Percentiles rank a stretch among this genome's conserved stretches.
These are phyloP conservation scores for Cordyceps cicadae DNA, from an alignment of 2,329 filamentous ascomycete genomes.

Conservation along the genomic window DNA sequence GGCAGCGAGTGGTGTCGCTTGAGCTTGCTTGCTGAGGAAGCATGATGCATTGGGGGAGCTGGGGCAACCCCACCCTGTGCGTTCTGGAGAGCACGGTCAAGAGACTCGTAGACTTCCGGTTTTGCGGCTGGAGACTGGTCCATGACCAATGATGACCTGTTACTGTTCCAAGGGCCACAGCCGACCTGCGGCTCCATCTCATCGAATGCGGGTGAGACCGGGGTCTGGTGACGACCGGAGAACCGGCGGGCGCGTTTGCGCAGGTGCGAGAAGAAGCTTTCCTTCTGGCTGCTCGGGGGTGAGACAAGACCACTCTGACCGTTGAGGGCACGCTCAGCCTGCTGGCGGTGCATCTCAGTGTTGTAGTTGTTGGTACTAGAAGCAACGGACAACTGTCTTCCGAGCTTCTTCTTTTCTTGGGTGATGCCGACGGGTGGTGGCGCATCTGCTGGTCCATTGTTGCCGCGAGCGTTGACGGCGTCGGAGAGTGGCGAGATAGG, in stretches of 20 bases:
- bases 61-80: slow-evolving; percentile 34
- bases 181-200: slow-evolving; percentile 90
- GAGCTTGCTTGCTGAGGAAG: slow-evolving; percentile 40
- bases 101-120: slow-evolving; percentile 49
- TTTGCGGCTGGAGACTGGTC: slow-evolving; percentile 51
- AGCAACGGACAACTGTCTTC: slow-evolving; percentile 83
- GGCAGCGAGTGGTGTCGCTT: slow-evolving; percentile 60
- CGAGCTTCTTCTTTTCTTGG: slow-evolving; percentile 85
- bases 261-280: slow-evolving; percentile 97
- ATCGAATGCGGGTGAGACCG: slow-evolving; percentile 69
- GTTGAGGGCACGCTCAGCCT: slow-evolving; percentile 84
- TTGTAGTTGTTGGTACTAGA: slow-evolving; percentile 92
- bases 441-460: slow-evolving; percentile 38
- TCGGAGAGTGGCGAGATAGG: slow-evolving; percentile 97
- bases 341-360: slow-evolving; percentile 77
- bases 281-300: slow-evolving; percentile 72
- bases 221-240: slow-evolving; percentile 80
- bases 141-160: slow-evolving; percentile 74
- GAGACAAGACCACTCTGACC: slow-evolving; percentile 69
- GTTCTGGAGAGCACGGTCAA: slow-evolving; percentile 51
- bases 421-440: slow-evolving; percentile 22
- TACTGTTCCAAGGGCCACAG: slow-evolving; percentile 80
- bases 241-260: slow-evolving; percentile 87
- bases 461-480: slow-evolving; percentile 82
- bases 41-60: slow-evolving; percentile 45